Evolutionary conservation across 495 filamentous ascomycete species (phyloP).

Genomic region (Articulospora tetracladia): DNA sequence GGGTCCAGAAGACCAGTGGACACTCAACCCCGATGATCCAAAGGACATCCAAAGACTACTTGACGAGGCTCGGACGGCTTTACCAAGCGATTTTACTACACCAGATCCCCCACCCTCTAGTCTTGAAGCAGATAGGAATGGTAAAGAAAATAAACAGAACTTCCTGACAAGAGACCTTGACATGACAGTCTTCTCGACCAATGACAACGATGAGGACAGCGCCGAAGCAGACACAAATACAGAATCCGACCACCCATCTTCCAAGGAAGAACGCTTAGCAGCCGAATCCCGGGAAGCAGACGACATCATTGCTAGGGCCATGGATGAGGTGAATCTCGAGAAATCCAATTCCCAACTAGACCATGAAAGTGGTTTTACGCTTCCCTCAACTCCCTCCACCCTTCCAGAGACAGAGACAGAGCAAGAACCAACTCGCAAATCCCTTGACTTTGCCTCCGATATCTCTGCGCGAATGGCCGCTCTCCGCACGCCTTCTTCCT

Average conservation of each 20-base stretch:
- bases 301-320: slow-evolving; percentile 18
- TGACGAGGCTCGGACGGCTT: slow-evolving; percentile 26
- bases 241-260: not conserved
- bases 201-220: slow-evolving; percentile 12
- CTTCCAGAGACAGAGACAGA: slow-evolving; percentile 9
- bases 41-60: slow-evolving; percentile 27
- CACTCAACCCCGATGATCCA: slow-evolving; percentile 26
- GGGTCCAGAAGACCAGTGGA: slow-evolving; percentile 31
- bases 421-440: slow-evolving; percentile 9
- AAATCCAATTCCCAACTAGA: slow-evolving; percentile 1
- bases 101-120: not conserved
- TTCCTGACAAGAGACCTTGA: slow-evolving; percentile 20
- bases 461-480: slow-evolving; percentile 22
- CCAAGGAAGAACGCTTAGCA: slow-evolving; percentile 6
- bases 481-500: slow-evolving; percentile 4
- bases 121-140: not conserved
- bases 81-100: slow-evolving; percentile 5
- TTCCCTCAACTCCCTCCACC: slow-evolving; percentile 22
- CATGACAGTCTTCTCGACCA: slow-evolving; percentile 24
- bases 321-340: slow-evolving; percentile 24
- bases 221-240: slow-evolving; percentile 8
- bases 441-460: slow-evolving; percentile 17
- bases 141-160: not conserved
- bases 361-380: slow-evolving; percentile 8
- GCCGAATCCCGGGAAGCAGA: slow-evolving; percentile 21